These are phyloP conservation scores for Fomitopsis betulina DNA, from an alignment of 1,284 basidiomycete genomes.

Conservation along the genomic window DNA sequence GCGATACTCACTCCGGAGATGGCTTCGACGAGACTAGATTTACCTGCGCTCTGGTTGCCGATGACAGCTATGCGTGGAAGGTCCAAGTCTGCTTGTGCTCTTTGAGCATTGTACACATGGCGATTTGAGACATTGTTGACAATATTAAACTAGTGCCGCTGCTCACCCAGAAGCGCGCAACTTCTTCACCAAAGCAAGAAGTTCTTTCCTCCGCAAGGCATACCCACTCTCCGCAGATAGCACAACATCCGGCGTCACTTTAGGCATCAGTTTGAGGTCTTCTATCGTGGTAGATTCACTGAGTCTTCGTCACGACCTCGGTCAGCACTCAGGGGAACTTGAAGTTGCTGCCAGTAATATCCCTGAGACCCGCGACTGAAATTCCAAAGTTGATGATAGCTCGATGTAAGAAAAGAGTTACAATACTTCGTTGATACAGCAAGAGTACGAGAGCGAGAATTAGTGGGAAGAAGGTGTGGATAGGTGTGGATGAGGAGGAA, in stretches of 20 bases:
- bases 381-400: too few species aligned
- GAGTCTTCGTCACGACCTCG: too few species aligned
- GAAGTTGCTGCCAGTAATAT: too few species aligned
- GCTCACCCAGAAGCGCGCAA: constrained; percentile 1
- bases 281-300: too few species aligned
- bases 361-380: too few species aligned
- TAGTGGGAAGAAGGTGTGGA: too few species aligned
- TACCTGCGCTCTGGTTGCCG: constrained; percentile 37
- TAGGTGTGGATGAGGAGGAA: too few species aligned
- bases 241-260: not conserved
- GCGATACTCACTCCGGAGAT: constrained; percentile 45
- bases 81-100: constrained; percentile 24
- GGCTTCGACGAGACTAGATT: constrained; percentile 41
- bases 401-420: too few species aligned
- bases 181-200: constrained; percentile 1
- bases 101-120: not conserved
- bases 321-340: too few species aligned
- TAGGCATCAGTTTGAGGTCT: not conserved
- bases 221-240: not conserved
- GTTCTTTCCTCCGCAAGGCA: not conserved
- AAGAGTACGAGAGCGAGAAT: too few species aligned
- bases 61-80: constrained; percentile 26
- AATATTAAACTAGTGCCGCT: not conserved
- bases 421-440: too few species aligned
- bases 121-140: not conserved